Evolutionary conservation across 2,329 filamentous ascomycete genomes (phyloP), one percentile per base, ranked within the genome.

Genomic region (Colletotrichum zoysiae): DNA sequence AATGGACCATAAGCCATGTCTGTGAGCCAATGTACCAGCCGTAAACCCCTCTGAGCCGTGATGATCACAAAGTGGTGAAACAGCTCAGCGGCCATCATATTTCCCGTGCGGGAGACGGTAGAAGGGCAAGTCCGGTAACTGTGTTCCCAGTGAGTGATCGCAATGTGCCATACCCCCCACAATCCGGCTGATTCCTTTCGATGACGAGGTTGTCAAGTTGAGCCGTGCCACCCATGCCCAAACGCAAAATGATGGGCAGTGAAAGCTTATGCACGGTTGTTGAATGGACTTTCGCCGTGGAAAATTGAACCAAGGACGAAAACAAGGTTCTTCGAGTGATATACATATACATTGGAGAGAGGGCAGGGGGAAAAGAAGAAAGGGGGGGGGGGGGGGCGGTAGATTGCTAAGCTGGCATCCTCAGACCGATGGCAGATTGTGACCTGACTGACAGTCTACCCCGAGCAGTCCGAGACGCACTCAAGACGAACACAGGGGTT

Each of bases 171-270:
- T 26, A 58, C 57, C 58, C 68, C 68, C 68, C 8, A 63, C 68
- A 44, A 42, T 12, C 57, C 26, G 44, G 60, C 23, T 67, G 53
- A 26, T 20, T 64, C 40, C 30, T n/a, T 46, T 58, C 20, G 23
- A 20, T 23, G 38, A 16, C 26, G 38, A 67, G 33, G 18, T 38
- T 8, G 35, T 44, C 33, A 38, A 7, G 48, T 51, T 63, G 69
- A 53, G 65, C 65, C 61, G 70, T 65, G 70, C 59, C 66, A 72
- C 61, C 70, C 70, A 70, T 72, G 70, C 66, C 58, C 40, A 72
- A 61, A 61, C 67, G 60, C 66, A 70, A 44, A 65, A 72, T 70
- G 70, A 72, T 70, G 70, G 65, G 70, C 60, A 72, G 70, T 35
- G 35, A 42, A 20, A 20, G 56, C 16, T 56, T 55, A 61, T 70